These are phyloP conservation scores for Trichoderma polysporum DNA, from an alignment of 2,329 filamentous ascomycete species.

Conservation along the genomic window DNA sequence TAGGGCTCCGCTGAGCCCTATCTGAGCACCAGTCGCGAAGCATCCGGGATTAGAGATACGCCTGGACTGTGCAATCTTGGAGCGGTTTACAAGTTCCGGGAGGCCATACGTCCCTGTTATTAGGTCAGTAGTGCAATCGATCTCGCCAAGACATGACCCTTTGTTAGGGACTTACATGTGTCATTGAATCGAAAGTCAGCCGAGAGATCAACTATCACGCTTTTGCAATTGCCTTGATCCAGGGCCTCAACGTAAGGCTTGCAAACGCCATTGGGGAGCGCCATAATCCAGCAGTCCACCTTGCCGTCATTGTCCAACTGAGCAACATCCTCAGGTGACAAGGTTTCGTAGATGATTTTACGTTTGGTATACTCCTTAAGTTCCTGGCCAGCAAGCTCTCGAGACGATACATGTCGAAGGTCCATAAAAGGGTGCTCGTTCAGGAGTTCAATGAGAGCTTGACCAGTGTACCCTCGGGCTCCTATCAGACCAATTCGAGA, in stretches of 20 bases:
- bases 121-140: background rate
- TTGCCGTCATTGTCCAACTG: conserved; percentile 75
- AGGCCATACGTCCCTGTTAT: conserved; percentile 65
- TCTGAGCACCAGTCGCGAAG: conserved; percentile 88
- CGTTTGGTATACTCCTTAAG: conserved; percentile 89
- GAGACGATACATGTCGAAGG: conserved; percentile 86
- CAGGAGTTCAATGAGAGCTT: conserved; percentile 82
- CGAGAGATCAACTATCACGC: conserved; percentile 89
- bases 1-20: background rate
- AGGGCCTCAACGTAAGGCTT: conserved; percentile 91
- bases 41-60: conserved; percentile 93
- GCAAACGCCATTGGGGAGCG: conserved; percentile 91
- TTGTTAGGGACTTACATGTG: conserved; percentile 38
- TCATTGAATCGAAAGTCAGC: conserved; percentile 91
- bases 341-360: conserved; percentile 88
- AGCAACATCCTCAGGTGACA: conserved; percentile 81
- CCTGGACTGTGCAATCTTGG: conserved; percentile 72
- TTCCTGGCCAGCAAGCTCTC: conserved; percentile 83
- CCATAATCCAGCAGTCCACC: conserved; percentile 60
- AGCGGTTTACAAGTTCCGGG: conserved; percentile 77
- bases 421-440: conserved; percentile 89
- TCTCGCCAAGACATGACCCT: background rate
- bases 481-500: conserved; percentile 85
- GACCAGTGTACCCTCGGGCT: conserved; percentile 90
- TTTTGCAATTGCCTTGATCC: conserved; percentile 57